A percentile compares a stretch with the other conserved stretches of the same genome.
Evolutionary conservation across 768 basidiomycete genomes (phyloP).

Genomic region (Phanerodontia chrysosporium): DNA sequence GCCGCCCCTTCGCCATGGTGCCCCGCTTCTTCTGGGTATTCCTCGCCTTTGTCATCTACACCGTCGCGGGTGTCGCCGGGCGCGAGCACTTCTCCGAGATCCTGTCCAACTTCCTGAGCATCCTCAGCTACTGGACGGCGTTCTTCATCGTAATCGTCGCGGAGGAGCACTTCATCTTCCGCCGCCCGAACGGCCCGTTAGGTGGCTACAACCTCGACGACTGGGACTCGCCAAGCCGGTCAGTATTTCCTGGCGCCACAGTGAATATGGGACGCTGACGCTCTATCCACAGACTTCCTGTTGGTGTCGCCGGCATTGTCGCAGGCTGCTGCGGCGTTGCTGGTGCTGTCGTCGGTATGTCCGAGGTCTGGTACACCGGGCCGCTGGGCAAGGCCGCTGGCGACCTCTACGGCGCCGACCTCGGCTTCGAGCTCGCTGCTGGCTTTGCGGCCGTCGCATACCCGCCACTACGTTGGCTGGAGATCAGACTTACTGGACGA

Average conservation of each 20-base stretch:
- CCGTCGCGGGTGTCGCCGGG: conserved; percentile 43
- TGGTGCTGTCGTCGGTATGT: conserved; percentile 51
- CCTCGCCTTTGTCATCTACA: conserved; percentile 40
- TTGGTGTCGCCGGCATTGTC: conserved; percentile 44
- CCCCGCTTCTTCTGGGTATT: conserved; percentile 36
- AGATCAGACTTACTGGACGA: conserved; percentile 40
- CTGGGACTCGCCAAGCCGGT: conserved; percentile 40
- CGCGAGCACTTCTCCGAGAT: conserved; percentile 38
- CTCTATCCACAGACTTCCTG: conserved; percentile 33
- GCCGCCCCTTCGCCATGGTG: conserved; percentile 36
- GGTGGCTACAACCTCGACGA: conserved; percentile 50
- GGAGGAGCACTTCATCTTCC: conserved; percentile 50
- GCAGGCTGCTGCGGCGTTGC: conserved; percentile 44
- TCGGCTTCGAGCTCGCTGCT: conserved; percentile 53
- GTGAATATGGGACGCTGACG: neutral
- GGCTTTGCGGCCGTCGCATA: conserved; percentile 43
- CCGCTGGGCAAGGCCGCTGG: conserved; percentile 42
- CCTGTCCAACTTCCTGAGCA: conserved; percentile 38
- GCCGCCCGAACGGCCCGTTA: conserved; percentile 33
- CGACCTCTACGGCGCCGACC: conserved; percentile 41
- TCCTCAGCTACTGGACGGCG: conserved; percentile 46
- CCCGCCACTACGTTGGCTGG: conserved; percentile 45
- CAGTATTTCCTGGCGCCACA: conserved; percentile 1
- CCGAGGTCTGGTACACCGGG: conserved; percentile 49
- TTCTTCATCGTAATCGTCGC: conserved; percentile 44